Conservation (phyloP, 805 yeast species). For the Starmerella stellata region DNA sequence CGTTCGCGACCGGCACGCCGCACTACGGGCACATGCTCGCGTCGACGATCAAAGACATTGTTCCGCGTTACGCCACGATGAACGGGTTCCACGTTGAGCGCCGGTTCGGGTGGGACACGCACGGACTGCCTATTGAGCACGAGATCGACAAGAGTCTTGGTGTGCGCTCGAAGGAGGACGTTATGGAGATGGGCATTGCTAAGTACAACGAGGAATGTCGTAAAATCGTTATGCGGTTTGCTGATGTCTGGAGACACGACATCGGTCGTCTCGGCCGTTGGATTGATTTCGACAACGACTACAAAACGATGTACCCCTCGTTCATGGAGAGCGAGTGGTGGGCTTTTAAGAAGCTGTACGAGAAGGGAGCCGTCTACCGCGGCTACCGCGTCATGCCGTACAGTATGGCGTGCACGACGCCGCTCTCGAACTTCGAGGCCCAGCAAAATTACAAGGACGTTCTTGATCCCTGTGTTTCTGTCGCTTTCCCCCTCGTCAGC, state of each 20-base stretch:
- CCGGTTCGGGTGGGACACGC: conserved; percentile 99
- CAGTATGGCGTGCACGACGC: conserved; percentile 93
- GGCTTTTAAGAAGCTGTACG: conserved; percentile 80
- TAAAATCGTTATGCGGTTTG: conserved; percentile 92
- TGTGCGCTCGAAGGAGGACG: conserved; percentile 85
- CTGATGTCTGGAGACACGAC: conserved; percentile 83
- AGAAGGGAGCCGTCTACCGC: conserved; percentile 77
- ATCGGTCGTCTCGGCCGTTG: conserved; percentile 94
- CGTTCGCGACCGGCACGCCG: conserved; percentile 98
- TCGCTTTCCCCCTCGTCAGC: conserved; percentile 65
- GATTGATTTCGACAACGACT: conserved; percentile 98
- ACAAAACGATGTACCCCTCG: conserved; percentile 84
- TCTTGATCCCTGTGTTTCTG: conserved; percentile 85
- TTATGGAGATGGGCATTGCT: conserved; percentile 80
- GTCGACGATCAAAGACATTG: conserved; percentile 90
- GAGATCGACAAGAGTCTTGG: conserved; percentile 96
- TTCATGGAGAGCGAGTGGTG: conserved; percentile 99
- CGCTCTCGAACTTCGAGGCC: conserved; percentile 93
- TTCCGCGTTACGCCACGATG: conserved; percentile 96
- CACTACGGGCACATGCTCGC: conserved; percentile 97
- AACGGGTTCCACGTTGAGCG: conserved; percentile 91
- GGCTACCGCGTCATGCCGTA: conserved; percentile 98
- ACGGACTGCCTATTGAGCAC: conserved; percentile 95
- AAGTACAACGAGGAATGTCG: conserved; percentile 91
- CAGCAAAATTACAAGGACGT: conserved; percentile 97